These are phyloP conservation scores for Lactarius hatsudake DNA, from an alignment of 768 basidiomycete species.

Conservation along the genomic window DNA sequence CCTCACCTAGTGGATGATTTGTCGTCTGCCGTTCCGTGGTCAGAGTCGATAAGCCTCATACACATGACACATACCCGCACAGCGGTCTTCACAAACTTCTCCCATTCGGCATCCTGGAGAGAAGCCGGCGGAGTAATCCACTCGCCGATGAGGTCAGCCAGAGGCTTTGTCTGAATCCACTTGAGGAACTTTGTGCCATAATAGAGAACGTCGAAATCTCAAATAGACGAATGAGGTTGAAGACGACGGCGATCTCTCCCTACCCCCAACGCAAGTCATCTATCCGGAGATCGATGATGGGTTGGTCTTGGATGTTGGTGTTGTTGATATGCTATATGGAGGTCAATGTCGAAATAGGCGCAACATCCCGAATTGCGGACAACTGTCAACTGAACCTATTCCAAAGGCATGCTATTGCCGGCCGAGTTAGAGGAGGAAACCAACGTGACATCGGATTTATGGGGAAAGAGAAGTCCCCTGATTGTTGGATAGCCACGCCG, in stretches of 20 bases:
- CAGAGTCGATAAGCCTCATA: neutral
- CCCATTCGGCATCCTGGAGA: constrained; percentile 17
- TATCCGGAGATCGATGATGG: constrained; percentile 22
- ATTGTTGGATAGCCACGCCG: constrained; percentile 26
- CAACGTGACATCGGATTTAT: neutral
- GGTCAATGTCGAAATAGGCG: neutral
- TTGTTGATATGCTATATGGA: constrained; percentile 23
- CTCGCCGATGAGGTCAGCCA: constrained; percentile 16
- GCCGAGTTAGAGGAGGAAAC: neutral
- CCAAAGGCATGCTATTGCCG: constrained; percentile 23
- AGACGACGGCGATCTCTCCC: neutral
- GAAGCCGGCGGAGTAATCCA: constrained; percentile 22
- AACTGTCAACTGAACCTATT: constrained; percentile 17
- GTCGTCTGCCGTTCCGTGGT: constrained; percentile 16
- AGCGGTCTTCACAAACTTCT: constrained; percentile 18
- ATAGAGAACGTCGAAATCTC: constrained; percentile 24
- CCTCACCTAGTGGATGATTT: constrained; percentile 24
- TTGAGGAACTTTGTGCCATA: constrained; percentile 17
- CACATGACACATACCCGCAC: constrained; percentile 17
- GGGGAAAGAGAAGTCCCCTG: constrained; percentile 1
- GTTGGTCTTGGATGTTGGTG: constrained; percentile 14
- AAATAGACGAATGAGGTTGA: neutral
- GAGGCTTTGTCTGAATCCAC: constrained; percentile 9
- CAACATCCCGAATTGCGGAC: neutral
- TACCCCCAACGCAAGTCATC: constrained; percentile 24